Conservation (phyloP, 1,139 yeast genomes). For the Geotrichum histeridarum region DNA sequence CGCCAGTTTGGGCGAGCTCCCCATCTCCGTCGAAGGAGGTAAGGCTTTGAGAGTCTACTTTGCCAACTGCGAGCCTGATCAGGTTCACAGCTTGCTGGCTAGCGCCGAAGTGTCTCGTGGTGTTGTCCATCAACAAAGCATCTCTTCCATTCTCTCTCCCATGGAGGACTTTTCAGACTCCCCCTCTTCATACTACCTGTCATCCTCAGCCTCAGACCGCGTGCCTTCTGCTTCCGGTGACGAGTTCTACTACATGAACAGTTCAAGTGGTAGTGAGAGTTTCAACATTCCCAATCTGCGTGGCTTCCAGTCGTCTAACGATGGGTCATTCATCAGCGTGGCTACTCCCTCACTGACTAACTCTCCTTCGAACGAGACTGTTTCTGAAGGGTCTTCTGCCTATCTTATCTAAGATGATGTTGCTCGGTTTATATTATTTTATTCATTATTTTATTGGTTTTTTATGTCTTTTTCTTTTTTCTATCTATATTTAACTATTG, state of each 20-base stretch:
- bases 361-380: slow-evolving; percentile 14
- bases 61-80: slow-evolving; percentile 37
- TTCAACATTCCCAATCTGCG: not conserved
- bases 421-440: not conserved
- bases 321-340: not conserved
- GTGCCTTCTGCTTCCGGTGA: slow-evolving; percentile 6
- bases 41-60: slow-evolving; percentile 35
- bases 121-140: slow-evolving; percentile 21
- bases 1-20: slow-evolving; percentile 38
- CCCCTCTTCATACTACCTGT: slow-evolving; percentile 5
- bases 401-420: not conserved
- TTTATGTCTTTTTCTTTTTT: not conserved
- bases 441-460: not conserved
- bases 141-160: slow-evolving; percentile 12
- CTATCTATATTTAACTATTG: slow-evolving; percentile 1
- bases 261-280: not conserved
- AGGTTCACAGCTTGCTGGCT: slow-evolving; percentile 31
- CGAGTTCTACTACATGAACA: slow-evolving; percentile 7
- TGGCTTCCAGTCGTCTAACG: not conserved
- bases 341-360: slow-evolving; percentile 11
- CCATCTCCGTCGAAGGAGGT: slow-evolving; percentile 34
- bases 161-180: slow-evolving; percentile 13
- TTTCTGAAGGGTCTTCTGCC: slow-evolving; percentile 18
- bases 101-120: slow-evolving; percentile 37
- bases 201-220: not conserved